These are phyloP conservation scores for Apiotrichum sp. DNA, from an alignment of 1,284 basidiomycete genomes.

Conservation along the genomic window DNA sequence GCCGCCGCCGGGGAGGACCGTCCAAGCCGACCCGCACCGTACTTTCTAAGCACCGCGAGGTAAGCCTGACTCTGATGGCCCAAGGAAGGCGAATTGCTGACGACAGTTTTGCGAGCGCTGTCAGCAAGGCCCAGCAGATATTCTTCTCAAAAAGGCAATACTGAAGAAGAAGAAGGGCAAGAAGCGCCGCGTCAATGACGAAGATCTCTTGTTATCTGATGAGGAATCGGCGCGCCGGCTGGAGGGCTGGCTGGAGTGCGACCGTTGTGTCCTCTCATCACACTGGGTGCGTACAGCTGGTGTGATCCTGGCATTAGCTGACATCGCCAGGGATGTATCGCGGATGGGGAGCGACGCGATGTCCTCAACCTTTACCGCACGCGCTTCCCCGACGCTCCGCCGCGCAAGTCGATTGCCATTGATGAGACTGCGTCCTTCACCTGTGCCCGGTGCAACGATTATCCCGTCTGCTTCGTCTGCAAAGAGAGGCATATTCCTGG, in stretches of 20 bases:
- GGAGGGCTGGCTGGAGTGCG: conserved; percentile 79
- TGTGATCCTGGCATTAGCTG: not conserved
- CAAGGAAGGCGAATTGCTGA: not conserved
- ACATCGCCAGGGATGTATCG: conserved; percentile 54
- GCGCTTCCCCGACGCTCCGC: conserved; percentile 45
- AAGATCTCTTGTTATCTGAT: conserved; percentile 50
- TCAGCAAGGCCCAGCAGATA: conserved; percentile 27
- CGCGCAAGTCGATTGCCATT: conserved; percentile 47
- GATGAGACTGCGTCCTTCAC: conserved; percentile 68
- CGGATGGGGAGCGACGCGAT: conserved; percentile 57
- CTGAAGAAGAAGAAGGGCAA: conserved; percentile 32
- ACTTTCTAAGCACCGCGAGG: too few relatives aligned
- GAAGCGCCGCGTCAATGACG: conserved; percentile 36
- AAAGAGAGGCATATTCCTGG: conserved; percentile 32
- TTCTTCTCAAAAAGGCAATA: conserved; percentile 21
- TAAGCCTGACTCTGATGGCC: not conserved
- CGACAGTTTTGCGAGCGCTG: conserved; percentile 39
- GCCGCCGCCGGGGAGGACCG: too few relatives aligned
- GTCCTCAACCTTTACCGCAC: conserved; percentile 59
- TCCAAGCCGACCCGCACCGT: too few relatives aligned
- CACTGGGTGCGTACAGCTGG: conserved; percentile 57
- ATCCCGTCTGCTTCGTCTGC: conserved; percentile 71
- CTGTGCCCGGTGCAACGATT: conserved; percentile 68
- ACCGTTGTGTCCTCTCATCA: conserved; percentile 66
- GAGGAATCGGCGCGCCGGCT: conserved; percentile 55